phyloP scores from a whole-genome alignment of 805 yeast genomes.

The Saccharomycopsis vini region DNA sequence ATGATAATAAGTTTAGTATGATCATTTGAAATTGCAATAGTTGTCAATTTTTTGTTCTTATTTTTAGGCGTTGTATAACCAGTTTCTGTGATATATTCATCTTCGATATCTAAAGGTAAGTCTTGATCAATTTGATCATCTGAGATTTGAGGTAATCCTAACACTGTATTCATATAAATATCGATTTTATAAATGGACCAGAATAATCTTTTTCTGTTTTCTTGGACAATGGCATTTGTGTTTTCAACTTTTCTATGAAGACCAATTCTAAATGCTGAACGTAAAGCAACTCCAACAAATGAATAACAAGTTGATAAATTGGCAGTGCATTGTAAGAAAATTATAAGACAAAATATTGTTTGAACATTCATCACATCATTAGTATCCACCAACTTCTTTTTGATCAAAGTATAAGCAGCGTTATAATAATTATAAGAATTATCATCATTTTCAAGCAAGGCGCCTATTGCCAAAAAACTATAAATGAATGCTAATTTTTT shows the following conservation, averaged over 20 bases:
- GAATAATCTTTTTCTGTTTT: constrained; percentile 74
- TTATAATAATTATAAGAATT: constrained; percentile 18
- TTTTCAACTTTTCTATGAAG: constrained; percentile 63
- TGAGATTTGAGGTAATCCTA: constrained; percentile 73
- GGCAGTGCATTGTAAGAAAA: constrained; percentile 83
- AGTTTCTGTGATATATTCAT: constrained; percentile 56
- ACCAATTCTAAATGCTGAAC: constrained; percentile 78
- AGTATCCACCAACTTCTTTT: constrained; percentile 17
- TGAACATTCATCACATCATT: constrained; percentile 17
- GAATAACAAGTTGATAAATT: constrained; percentile 80
- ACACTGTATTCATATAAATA: constrained; percentile 74
- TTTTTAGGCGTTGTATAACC: constrained; percentile 7
- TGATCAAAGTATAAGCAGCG: constrained; percentile 15
- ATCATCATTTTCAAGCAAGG: constrained; percentile 40
- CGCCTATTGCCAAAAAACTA: constrained; percentile 85
- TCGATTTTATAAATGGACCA: constrained; percentile 91
- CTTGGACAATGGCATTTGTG: constrained; percentile 68
- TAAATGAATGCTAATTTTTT: constrained; percentile 72
- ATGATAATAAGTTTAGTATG: constrained; percentile 71
- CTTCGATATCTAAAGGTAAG: constrained; percentile 76
- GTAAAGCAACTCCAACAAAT: constrained; percentile 77
- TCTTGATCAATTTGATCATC: constrained; percentile 84
- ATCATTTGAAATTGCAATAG: constrained; percentile 55
- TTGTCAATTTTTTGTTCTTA: constrained; percentile 26
- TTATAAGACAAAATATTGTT: constrained; percentile 75